These are phyloP conservation scores for Camellia japonica DNA, from an alignment of 148 eudicot genomes.

Conservation along the genomic window DNA sequence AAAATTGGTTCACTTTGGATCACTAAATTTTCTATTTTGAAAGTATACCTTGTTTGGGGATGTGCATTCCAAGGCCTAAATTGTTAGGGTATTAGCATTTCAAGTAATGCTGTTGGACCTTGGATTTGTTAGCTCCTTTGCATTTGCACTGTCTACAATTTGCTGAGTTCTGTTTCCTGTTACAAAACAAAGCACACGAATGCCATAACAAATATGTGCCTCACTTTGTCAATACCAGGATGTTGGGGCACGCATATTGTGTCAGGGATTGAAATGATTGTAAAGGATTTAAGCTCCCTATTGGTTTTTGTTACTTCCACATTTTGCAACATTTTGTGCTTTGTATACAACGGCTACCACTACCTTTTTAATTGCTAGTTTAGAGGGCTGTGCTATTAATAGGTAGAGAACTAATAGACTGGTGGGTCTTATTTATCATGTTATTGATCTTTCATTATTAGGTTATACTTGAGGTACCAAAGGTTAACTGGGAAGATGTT, in stretches of 20 bases:
- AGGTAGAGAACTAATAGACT: neutral
- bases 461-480: constrained; percentile 92
- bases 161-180: neutral
- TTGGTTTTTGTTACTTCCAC: neutral
- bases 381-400: neutral
- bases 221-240: neutral
- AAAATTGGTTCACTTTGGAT: too few relatives aligned
- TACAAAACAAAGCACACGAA: neutral
- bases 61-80: too few relatives aligned
- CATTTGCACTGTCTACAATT: neutral
- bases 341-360: neutral
- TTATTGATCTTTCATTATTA: constrained; percentile 20
- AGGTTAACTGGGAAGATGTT: constrained; percentile 90
- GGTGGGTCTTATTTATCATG: neutral
- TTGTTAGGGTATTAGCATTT: too few relatives aligned
- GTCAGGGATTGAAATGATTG: neutral
- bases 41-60: too few relatives aligned
- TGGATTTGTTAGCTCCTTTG: neutral
- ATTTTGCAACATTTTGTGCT: neutral
- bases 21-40: too few relatives aligned
- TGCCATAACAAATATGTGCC: neutral
- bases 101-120: neutral
- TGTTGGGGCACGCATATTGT: neutral
- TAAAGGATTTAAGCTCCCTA: neutral
- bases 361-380: neutral